A percentile compares a stretch with the other conserved stretches of the same genome.
Conservation (phyloP, 352 stramenopile species). For the Globisporangium spinosum region DNA sequence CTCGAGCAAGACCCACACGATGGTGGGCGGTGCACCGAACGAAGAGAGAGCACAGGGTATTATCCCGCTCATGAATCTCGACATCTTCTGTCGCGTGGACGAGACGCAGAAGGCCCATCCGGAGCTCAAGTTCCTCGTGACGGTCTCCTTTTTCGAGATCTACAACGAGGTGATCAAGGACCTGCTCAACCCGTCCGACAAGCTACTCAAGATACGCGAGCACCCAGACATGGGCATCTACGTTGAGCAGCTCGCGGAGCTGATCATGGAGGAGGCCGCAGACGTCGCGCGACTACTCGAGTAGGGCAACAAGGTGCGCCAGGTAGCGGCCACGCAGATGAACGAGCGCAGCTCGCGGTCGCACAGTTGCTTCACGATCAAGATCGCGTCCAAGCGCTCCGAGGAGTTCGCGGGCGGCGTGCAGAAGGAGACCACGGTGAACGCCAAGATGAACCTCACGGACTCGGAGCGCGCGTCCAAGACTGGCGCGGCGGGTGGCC, state of each 20-base stretch:
- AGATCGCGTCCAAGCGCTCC: constrained; percentile 81
- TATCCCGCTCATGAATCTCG: constrained; percentile 86
- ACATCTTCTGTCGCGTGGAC: constrained; percentile 73
- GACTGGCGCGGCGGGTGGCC: constrained; percentile 81
- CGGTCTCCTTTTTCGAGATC: constrained; percentile 93
- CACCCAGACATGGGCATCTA: constrained; percentile 93
- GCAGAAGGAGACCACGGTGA: constrained; percentile 76
- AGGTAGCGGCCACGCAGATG: constrained; percentile 90
- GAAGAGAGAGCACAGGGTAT: constrained; percentile 63
- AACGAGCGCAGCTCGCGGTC: constrained; percentile 88
- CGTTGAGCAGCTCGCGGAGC: constrained; percentile 87
- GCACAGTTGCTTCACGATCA: constrained; percentile 91
- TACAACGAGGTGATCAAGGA: constrained; percentile 95
- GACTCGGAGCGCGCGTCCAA: constrained; percentile 87
- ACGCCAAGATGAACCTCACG: constrained; percentile 90
- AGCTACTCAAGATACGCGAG: constrained; percentile 90
- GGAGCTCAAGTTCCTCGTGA: constrained; percentile 81
- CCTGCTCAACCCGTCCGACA: constrained; percentile 90
- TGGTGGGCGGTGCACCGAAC: constrained; percentile 58
- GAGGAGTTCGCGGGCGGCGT: constrained; percentile 41
- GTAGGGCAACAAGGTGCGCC: constrained; percentile 85
- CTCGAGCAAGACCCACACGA: constrained; percentile 87
- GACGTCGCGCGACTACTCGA: constrained; percentile 84
- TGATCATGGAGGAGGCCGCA: constrained; percentile 74
- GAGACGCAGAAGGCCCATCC: constrained; percentile 26